These are phyloP conservation scores for Sesbania bispinosa DNA, from an alignment of 306 rosid genomes.

Conservation along the genomic window DNA sequence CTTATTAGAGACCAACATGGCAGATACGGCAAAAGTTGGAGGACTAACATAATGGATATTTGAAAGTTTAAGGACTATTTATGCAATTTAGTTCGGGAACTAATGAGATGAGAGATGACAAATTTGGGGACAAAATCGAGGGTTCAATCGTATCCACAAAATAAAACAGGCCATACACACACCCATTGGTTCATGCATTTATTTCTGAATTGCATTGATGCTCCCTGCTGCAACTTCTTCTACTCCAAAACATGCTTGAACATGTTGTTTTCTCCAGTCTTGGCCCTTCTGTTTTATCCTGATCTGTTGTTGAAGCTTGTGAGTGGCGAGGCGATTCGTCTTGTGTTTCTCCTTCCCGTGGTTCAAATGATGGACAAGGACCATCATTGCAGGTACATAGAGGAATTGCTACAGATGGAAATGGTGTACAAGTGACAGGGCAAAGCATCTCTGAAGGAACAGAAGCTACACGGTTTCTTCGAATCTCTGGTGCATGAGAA, in stretches of 20 bases:
- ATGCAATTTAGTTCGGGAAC: no score
- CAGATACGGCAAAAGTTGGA: no score
- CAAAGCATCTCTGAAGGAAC: slow-evolving; percentile 86
- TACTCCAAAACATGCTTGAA: slow-evolving; percentile 88
- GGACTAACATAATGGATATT: no score
- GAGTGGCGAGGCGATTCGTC: slow-evolving; percentile 49
- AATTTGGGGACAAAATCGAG: no score
- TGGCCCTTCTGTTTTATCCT: slow-evolving; percentile 72
- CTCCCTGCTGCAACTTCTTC: slow-evolving; percentile 98
- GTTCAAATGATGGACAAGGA: slow-evolving; percentile 76
- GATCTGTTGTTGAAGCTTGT: slow-evolving; percentile 46
- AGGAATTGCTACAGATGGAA: slow-evolving; percentile 85
- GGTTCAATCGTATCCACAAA: no score
- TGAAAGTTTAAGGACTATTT: no score
- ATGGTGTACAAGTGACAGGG: slow-evolving; percentile 89
- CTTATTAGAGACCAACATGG: no score
- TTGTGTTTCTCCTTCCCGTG: slow-evolving; percentile 54
- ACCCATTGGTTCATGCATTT: slow-evolving; percentile 53
- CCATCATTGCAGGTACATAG: slow-evolving; percentile 85
- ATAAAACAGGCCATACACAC: slow-evolving; percentile 3
- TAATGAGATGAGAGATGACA: no score
- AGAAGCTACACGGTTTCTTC: slow-evolving; percentile 76
- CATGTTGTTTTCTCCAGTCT: slow-evolving; percentile 72
- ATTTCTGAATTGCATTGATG: slow-evolving; percentile 95
- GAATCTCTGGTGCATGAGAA: slow-evolving; percentile 58